These are phyloP conservation scores for Oryza glaberrima DNA, from an alignment of 176 grass and related monocot species.

Conservation along the genomic window DNA sequence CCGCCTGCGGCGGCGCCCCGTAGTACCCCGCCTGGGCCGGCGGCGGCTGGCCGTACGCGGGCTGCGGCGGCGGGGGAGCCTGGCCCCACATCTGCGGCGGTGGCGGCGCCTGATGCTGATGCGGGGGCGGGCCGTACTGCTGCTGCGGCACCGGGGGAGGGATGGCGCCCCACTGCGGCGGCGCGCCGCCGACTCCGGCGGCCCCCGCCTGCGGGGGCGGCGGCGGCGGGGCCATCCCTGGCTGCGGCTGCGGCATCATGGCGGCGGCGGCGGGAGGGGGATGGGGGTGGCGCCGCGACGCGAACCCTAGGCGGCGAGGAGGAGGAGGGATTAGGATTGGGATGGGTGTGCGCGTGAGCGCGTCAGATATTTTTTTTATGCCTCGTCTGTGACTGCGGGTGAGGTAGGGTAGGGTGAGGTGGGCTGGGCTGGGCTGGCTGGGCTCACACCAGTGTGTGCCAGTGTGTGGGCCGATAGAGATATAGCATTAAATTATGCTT, in stretches of 20 bases:
- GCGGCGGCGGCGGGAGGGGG: conserved; percentile 27
- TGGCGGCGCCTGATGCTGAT: conserved; percentile 21
- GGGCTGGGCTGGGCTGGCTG: not conserved
- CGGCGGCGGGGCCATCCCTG: conserved; percentile 31
- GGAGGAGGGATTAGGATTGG: not conserved
- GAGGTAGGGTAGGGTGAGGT: too few species aligned
- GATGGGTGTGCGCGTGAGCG: not conserved
- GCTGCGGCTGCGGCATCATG: conserved; percentile 49
- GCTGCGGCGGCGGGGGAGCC: conserved; percentile 47
- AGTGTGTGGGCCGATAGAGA: too few species aligned
- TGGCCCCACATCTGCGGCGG: conserved; percentile 82
- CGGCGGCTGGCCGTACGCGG: conserved; percentile 38
- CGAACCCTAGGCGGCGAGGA: conserved; percentile 42
- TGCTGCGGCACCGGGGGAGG: conserved; percentile 50
- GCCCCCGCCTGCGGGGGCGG: conserved; percentile 20
- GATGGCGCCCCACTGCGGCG: conserved; percentile 66
- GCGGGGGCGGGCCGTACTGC: conserved; percentile 46
- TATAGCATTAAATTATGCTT: too few species aligned
- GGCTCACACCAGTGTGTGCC: too few species aligned
- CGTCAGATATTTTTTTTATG: conserved; percentile 31
- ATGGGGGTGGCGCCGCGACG: not conserved
- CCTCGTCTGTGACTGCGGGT: not conserved
- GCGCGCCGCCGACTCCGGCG: not conserved
- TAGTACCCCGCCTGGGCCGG: conserved; percentile 29
- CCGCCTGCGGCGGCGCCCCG: not conserved